These are phyloP conservation scores for Ophiostoma pallidulum DNA, from an alignment of 2,329 filamentous ascomycete genomes.

Conservation along the genomic window DNA sequence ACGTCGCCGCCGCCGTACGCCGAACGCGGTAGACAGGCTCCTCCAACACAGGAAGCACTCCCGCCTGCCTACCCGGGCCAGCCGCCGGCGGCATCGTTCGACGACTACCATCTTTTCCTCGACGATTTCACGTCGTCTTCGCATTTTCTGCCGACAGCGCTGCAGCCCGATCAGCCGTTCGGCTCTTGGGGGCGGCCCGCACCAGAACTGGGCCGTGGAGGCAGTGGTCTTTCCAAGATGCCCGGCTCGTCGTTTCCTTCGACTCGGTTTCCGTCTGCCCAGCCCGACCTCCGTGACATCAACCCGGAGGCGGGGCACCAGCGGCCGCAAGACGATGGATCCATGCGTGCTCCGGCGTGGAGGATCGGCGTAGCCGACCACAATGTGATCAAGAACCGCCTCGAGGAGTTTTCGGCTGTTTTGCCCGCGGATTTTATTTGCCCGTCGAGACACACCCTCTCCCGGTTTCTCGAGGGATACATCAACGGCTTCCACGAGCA, in stretches of 20 bases:
- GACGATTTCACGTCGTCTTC: conserved; percentile 47
- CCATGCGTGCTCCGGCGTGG: conserved; percentile 30
- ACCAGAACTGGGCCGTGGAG: conserved; percentile 30
- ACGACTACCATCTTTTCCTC: conserved; percentile 51
- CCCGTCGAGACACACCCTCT: conserved; percentile 59
- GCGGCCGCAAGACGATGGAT: conserved; percentile 32
- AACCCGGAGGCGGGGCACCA: conserved; percentile 25
- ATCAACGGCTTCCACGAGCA: conserved; percentile 55
- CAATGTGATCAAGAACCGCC: conserved; percentile 45
- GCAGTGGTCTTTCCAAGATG: conserved; percentile 32
- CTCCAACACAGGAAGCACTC: conserved; percentile 31
- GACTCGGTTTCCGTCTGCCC: conserved; percentile 43
- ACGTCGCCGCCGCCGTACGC: conserved; percentile 35
- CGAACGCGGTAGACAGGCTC: conserved; percentile 36
- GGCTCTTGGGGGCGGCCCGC: conserved; percentile 40
- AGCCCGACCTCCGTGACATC: conserved; percentile 41
- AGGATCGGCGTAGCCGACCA: conserved; percentile 46
- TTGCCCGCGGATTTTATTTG: conserved; percentile 55
- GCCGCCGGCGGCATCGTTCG: conserved; percentile 33
- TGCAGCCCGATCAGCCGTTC: conserved; percentile 45
- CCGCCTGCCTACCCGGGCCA: conserved; percentile 32
- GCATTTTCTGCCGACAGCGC: conserved; percentile 45
- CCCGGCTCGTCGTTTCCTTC: conserved; percentile 42
- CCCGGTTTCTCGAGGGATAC: conserved; percentile 61
- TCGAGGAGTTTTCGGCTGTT: conserved; percentile 52